A percentile compares a stretch with the other conserved stretches of the same genome.
These are phyloP conservation scores for Cladosporium sp. DNA, from an alignment of 2,329 filamentous ascomycete genomes.

Conservation along the genomic window DNA sequence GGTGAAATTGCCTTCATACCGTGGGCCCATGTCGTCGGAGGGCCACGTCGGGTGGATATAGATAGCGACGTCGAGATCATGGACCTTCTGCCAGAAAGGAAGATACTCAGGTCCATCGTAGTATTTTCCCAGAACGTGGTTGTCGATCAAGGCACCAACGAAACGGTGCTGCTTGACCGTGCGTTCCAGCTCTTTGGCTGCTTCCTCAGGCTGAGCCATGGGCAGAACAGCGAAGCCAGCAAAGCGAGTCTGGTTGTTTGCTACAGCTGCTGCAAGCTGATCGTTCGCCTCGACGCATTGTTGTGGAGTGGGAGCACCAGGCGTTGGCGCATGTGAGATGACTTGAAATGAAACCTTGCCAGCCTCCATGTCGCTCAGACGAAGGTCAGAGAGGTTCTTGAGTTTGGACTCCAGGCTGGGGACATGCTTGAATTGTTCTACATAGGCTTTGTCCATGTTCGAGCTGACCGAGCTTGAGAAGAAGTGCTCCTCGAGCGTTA, in stretches of 20 bases:
- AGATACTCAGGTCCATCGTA: constrained; percentile 30
- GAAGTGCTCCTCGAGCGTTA: constrained; percentile 34
- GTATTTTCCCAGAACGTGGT: constrained; percentile 30
- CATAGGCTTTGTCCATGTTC: constrained; percentile 24
- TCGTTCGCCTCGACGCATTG: constrained; percentile 30
- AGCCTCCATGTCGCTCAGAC: constrained; percentile 29
- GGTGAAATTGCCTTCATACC: constrained; percentile 31
- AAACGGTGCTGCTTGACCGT: constrained; percentile 29
- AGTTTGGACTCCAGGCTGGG: constrained; percentile 26
- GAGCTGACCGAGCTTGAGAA: constrained; percentile 29
- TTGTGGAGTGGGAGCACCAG: constrained; percentile 22
- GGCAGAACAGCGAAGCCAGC: constrained; percentile 32
- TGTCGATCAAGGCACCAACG: constrained; percentile 32
- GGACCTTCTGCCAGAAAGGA: constrained; percentile 29
- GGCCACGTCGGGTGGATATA: constrained; percentile 48
- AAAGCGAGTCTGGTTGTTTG: constrained; percentile 24
- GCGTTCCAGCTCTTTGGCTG: constrained; percentile 28
- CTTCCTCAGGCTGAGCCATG: constrained; percentile 26
- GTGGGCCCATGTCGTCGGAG: constrained; percentile 32
- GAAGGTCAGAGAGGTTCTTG: constrained; percentile 22
- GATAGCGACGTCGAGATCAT: constrained; percentile 44
- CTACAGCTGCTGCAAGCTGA: constrained; percentile 27
- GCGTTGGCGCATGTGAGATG: constrained; percentile 29
- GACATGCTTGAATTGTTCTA: constrained; percentile 29
- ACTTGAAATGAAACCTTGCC: constrained; percentile 30